Conservation (phyloP, 1,284 basidiomycete genomes). For the Leccinum subspadiceum region DNA sequence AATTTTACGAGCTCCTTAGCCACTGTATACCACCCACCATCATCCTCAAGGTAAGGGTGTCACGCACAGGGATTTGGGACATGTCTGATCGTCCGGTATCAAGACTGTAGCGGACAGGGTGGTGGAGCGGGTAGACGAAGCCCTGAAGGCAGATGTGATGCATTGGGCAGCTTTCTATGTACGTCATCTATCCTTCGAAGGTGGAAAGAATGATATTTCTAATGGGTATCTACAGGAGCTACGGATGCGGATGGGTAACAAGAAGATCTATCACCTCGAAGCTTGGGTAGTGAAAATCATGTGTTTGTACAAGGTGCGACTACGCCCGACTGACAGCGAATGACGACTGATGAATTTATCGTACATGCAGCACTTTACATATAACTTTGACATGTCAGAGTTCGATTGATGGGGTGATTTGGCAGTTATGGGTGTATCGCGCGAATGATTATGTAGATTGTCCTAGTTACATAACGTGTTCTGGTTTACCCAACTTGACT, state of each 20-base stretch:
- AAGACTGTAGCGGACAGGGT: constrained; percentile 88
- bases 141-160: constrained; percentile 86
- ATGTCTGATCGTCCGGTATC: constrained; percentile 7
- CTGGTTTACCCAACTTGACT: background rate
- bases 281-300: constrained; percentile 89
- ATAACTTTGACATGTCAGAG: constrained; percentile 61
- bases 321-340: background rate
- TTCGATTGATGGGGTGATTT: constrained; percentile 43
- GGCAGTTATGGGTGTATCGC: background rate
- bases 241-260: constrained; percentile 85
- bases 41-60: constrained; percentile 72
- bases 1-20: constrained; percentile 93
- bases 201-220: background rate
- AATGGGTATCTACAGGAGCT: constrained; percentile 60
- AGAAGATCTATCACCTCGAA: constrained; percentile 95
- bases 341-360: constrained; percentile 16
- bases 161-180: constrained; percentile 98
- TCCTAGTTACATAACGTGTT: background rate
- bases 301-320: constrained; percentile 70
- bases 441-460: constrained; percentile 12
- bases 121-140: constrained; percentile 77
- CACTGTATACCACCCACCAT: constrained; percentile 98
- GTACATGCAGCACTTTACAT: constrained; percentile 44
- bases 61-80: background rate
- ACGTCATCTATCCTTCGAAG: constrained; percentile 31